Conservation (phyloP, 352 stramenopile genomes). For the Pythium scleroteichum region DNA sequence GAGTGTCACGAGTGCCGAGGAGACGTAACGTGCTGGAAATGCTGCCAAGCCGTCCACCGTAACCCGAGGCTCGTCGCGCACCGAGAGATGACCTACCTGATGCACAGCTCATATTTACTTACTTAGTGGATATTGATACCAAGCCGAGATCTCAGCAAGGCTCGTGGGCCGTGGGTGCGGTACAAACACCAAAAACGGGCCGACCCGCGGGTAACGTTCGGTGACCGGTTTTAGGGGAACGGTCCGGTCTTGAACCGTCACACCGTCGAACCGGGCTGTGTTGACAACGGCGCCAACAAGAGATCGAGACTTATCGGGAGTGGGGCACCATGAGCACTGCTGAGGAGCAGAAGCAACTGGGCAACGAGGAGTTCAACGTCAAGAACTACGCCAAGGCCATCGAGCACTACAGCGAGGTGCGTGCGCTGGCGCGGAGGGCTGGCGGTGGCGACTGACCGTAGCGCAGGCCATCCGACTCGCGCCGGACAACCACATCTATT, state of each 20-base stretch:
- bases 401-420: conserved; percentile 76
- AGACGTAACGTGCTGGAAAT: conserved; percentile 52
- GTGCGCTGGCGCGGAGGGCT: not conserved
- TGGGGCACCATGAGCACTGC: conserved; percentile 21
- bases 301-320: not conserved
- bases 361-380: conserved; percentile 85
- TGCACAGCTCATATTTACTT: too few relatives aligned
- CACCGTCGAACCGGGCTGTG: not conserved
- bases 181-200: too few relatives aligned
- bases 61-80: conserved; percentile 34
- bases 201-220: too few relatives aligned
- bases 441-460: not conserved
- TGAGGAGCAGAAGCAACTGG: conserved; percentile 39
- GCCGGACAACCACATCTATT: conserved; percentile 80
- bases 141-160: not conserved
- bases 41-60: conserved; percentile 49
- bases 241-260: conserved; percentile 20
- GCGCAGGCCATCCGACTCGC: conserved; percentile 72
- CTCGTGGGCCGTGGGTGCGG: too few relatives aligned
- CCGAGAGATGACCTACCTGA: conserved; percentile 34
- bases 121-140: too few relatives aligned
- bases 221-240: not conserved
- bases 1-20: conserved; percentile 58
- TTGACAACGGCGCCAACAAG: not conserved
- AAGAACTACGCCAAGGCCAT: conserved; percentile 86